Evolutionary conservation across 176 grass and related monocot genomes (phyloP), one percentile per base, ranked within the genome.

Genomic region (Juncus inflexus): DNA sequence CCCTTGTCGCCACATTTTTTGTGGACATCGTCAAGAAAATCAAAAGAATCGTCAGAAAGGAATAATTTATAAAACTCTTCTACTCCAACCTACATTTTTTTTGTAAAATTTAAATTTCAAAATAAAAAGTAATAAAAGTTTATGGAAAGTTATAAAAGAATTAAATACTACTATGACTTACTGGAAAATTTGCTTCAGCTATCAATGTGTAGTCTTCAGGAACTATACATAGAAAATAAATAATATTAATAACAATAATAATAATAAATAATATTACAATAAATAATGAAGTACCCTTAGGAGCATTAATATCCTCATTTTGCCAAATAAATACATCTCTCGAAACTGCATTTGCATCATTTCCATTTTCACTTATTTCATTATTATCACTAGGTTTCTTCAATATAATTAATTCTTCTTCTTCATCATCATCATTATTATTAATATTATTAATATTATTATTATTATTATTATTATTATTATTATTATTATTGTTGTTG

Each of bases 1-100:
- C 95, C 95, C 80, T 90, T 99, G 72, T 90, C 95, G 51, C 83
- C 78, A 5, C 89, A 99, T 53, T 72, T 90, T 80, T 84, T 86
- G 61, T 94, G 95, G 61, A 70, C 86, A 90, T 90, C 86, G 66
- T 94, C 83, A 55, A 83, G 12, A 90, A 90, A 99, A 64, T 59
- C 73, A 83, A 71, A 54, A 82, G 89, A 55, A 63, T 58, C 47
- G 78, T 99, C 86, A 78, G 89, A 94, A 60, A 99, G 19, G 69
- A 99, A 83, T 3, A 78, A 55, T 76, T 67, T 77, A 63, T 84
- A 99, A 12, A 99, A 42, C 72, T 82, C 78, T 70, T 99, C 85
- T 62, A 83, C 76, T 70, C 78, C 73, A 40, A 89, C 71, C 95
- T 99, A 83, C 69, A 79, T 52, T 73, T 58, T 61, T 70, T 52